phyloP scores from a whole-genome alignment of 306 rosid species.

The Sindora glabra region DNA sequence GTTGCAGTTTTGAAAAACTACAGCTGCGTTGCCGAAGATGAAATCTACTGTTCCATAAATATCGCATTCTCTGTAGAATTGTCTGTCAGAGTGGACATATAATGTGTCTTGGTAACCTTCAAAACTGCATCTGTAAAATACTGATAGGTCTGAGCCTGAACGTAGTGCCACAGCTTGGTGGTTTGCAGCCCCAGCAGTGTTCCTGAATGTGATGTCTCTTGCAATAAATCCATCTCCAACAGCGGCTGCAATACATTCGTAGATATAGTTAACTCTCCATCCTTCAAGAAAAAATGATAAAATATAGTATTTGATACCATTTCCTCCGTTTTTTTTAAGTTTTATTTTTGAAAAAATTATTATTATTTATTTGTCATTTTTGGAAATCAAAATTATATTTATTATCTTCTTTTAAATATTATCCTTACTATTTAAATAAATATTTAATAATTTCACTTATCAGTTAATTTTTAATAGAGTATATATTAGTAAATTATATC shows the following conservation, averaged over 20 bases:
- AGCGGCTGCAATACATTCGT: slow-evolving; percentile 30
- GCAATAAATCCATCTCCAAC: slow-evolving; percentile 64
- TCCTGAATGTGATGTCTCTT: slow-evolving; percentile 50
- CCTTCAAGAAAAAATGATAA: too few relatives aligned
- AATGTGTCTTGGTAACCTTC: slow-evolving; percentile 78
- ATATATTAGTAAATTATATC: too few relatives aligned
- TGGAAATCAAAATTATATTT: too few relatives aligned
- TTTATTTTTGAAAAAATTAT: too few relatives aligned
- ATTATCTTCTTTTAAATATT: too few relatives aligned
- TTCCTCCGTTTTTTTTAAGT: too few relatives aligned
- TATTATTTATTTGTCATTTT: too few relatives aligned
- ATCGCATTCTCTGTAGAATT: slow-evolving; percentile 35
- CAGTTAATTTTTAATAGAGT: too few relatives aligned
- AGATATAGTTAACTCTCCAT: too few relatives aligned
- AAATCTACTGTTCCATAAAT: slow-evolving; percentile 18
- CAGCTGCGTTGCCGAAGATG: slow-evolving; percentile 29
- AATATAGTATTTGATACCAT: too few relatives aligned
- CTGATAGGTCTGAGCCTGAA: slow-evolving; percentile 65
- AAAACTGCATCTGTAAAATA: slow-evolving; percentile 51
- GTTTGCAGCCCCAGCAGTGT: slow-evolving; percentile 60
- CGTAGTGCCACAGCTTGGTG: slow-evolving; percentile 72
- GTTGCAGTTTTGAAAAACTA: slow-evolving; percentile 53
- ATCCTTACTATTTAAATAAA: too few relatives aligned
- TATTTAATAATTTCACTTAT: too few relatives aligned
- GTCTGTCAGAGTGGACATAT: slow-evolving; percentile 52